Conservation (phyloP, 768 basidiomycete species). For the Hemileccinum impolitum region DNA sequence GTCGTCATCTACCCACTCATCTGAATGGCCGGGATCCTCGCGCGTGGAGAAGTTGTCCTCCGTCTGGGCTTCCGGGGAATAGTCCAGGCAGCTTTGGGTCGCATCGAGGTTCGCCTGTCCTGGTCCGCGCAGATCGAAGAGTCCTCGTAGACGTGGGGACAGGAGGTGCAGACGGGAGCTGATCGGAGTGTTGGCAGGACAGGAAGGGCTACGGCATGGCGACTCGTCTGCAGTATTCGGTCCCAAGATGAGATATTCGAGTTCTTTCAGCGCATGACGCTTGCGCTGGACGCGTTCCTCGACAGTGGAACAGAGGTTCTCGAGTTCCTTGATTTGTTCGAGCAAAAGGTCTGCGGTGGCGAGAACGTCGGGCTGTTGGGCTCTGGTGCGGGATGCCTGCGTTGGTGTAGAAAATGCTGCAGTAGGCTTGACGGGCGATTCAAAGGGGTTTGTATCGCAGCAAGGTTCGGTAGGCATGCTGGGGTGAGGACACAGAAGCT, state of each 20-base stretch:
- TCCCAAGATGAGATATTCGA: conserved; percentile 21
- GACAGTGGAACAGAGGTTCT: conserved; percentile 18
- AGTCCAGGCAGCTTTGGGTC: conserved; percentile 24
- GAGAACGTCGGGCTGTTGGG: conserved; percentile 22
- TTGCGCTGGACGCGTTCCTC: conserved; percentile 24
- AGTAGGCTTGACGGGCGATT: conserved; percentile 18
- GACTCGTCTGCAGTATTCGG: conserved; percentile 10
- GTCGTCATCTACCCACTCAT: conserved; percentile 28
- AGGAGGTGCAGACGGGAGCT: conserved; percentile 9
- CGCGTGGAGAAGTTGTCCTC: conserved; percentile 3
- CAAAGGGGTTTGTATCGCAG: conserved; percentile 16
- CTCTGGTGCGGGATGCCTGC: background rate
- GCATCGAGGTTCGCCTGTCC: conserved; percentile 21
- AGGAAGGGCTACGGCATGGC: conserved; percentile 14
- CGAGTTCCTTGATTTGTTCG: conserved; percentile 25
- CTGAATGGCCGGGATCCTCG: conserved; percentile 9
- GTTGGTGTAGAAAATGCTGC: background rate
- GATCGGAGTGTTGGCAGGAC: conserved; percentile 23
- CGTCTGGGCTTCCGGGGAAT: conserved; percentile 14
- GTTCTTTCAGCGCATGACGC: conserved; percentile 19
- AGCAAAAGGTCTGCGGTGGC: conserved; percentile 29
- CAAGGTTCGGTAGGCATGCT: conserved; percentile 9
- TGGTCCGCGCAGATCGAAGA: conserved; percentile 29
- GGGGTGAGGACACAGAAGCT: background rate
- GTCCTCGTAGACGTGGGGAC: conserved; percentile 30